Percentiles rank a stretch among this genome's conserved stretches.
These are phyloP conservation scores for Boletus hoseneyae DNA, from an alignment of 1,284 basidiomycete genomes.

Conservation along the genomic window DNA sequence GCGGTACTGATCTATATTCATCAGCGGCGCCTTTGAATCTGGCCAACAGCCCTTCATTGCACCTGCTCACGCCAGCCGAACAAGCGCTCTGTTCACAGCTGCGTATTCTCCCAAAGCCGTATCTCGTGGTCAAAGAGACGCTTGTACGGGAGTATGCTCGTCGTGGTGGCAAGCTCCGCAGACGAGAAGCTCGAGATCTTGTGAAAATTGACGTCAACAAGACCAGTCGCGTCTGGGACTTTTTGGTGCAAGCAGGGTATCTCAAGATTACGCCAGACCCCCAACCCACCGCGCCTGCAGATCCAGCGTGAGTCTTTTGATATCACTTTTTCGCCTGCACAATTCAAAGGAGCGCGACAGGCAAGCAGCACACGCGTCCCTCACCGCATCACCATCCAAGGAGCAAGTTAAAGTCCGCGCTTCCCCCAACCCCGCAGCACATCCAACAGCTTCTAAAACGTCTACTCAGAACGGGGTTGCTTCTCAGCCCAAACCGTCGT, in stretches of 20 bases:
- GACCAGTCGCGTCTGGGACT: slow-evolving; percentile 87
- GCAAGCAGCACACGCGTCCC: slow-evolving; percentile 17
- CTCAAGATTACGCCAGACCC: slow-evolving; percentile 58
- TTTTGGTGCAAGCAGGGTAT: slow-evolving; percentile 75
- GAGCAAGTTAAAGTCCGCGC: slow-evolving; percentile 26
- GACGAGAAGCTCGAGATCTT: slow-evolving; percentile 82
- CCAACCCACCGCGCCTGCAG: slow-evolving; percentile 19
- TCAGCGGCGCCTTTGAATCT: slow-evolving; percentile 78
- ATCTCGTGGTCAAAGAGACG: slow-evolving; percentile 89
- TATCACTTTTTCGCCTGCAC: background rate
- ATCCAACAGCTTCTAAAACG: slow-evolving; percentile 23
- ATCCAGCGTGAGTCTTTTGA: slow-evolving; percentile 18
- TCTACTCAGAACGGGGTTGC: slow-evolving; percentile 20
- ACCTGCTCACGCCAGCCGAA: slow-evolving; percentile 83
- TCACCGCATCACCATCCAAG: slow-evolving; percentile 41
- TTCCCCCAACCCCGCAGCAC: slow-evolving; percentile 27
- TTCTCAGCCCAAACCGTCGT: slow-evolving; percentile 18
- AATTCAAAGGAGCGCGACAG: slow-evolving; percentile 10
- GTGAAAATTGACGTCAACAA: slow-evolving; percentile 93
- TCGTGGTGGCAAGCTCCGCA: slow-evolving; percentile 80
- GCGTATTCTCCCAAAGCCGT: slow-evolving; percentile 88
- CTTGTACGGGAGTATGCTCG: slow-evolving; percentile 88
- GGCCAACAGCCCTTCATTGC: slow-evolving; percentile 81
- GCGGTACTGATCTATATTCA: background rate
- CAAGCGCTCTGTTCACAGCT: slow-evolving; percentile 85